These are phyloP conservation scores for Parascedosporium putredinis DNA, from an alignment of 2,329 filamentous ascomycete species.

Conservation along the genomic window DNA sequence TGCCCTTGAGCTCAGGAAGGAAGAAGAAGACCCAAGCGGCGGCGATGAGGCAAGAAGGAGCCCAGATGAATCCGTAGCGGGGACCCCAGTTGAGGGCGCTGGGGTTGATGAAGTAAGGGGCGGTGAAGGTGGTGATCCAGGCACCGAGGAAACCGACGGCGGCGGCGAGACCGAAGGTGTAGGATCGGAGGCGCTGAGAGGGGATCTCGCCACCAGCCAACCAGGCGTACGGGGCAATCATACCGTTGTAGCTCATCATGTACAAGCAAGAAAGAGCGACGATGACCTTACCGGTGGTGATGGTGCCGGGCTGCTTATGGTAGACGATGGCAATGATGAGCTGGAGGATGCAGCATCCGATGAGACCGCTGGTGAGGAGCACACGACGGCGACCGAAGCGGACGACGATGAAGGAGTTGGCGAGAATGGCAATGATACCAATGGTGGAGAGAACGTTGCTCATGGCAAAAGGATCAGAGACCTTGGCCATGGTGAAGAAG, in stretches of 20 bases:
- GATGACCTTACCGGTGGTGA: constrained; percentile 27
- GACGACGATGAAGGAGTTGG: constrained; percentile 37
- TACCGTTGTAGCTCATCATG: constrained; percentile 37
- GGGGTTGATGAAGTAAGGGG: constrained; percentile 44
- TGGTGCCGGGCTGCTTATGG: constrained; percentile 23
- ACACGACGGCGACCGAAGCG: constrained; percentile 36
- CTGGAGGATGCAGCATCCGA: constrained; percentile 37
- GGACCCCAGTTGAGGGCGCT: constrained; percentile 38
- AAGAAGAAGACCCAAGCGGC: constrained; percentile 9
- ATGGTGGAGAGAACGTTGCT: constrained; percentile 37
- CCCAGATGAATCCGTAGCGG: constrained; percentile 42
- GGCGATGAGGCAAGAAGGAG: constrained; percentile 15
- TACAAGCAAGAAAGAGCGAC: constrained; percentile 37
- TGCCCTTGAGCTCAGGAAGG: constrained; percentile 9
- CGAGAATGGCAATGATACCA: constrained; percentile 36
- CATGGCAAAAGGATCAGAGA: constrained; percentile 39
- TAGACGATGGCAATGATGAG: constrained; percentile 39
- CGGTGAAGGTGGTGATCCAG: constrained; percentile 41
- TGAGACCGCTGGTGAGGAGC: constrained; percentile 35
- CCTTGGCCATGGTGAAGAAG: constrained; percentile 43
- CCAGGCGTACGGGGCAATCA: constrained; percentile 41
- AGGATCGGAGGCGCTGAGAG: constrained; percentile 38
- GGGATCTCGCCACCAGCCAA: constrained; percentile 41
- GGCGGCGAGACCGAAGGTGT: constrained; percentile 39
- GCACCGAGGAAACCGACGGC: constrained; percentile 37